Base-by-base conservation (phyloP, 2,329 filamentous ascomycete species). In the Sporothrix euskadiensis region DNA sequence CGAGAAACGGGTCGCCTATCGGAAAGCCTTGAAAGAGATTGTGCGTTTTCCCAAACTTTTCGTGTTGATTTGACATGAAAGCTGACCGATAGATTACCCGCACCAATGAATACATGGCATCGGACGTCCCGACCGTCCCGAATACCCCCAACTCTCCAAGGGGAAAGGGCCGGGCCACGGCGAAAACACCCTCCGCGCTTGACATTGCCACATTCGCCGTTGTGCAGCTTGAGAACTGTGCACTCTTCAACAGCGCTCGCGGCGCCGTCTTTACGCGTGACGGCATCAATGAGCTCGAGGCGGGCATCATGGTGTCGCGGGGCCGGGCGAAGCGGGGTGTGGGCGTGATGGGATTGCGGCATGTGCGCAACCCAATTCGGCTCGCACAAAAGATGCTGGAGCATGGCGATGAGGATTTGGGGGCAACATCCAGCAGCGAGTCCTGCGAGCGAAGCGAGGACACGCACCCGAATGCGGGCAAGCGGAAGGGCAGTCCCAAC, bases 221-320 rank as follows among this genome's bases (percentile, higher is more conserved):
- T 12, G 84, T 85, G 0, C 85, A 91, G 35, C 88, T 97, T 19
- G 94, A 97, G 82, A 85, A 97, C 79, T 89, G 94, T 78, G 87
- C 91, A 1, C 87, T 97, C 4, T 97, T 96, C 86, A 97, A 97
- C 83, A 90, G 90, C 73, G 94, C 90, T 8, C 90, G 90, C 78
- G 94, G 94, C 71, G 92, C 94, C 69, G 94, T 97, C 26, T 97
- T 97, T 81, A 97, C 93, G 0, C 89, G 90, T 69, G 90, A 91
- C 76, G 94, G 94, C 22, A 87, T 90, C 75, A 94, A 94, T 80
- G 92, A 97, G 83, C 89, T 97, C 75, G 94, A 97, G 82, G 92
- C 93, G 1, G 92, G 90, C 9, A 88, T 97, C 70, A 97, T 97
- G 94, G 92, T 97, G 0, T 92, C 91, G 1, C 86, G 86, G 39